Evolutionary conservation across 148 eudicot species (phyloP).

Genomic region (Chenopodium formosanum): DNA sequence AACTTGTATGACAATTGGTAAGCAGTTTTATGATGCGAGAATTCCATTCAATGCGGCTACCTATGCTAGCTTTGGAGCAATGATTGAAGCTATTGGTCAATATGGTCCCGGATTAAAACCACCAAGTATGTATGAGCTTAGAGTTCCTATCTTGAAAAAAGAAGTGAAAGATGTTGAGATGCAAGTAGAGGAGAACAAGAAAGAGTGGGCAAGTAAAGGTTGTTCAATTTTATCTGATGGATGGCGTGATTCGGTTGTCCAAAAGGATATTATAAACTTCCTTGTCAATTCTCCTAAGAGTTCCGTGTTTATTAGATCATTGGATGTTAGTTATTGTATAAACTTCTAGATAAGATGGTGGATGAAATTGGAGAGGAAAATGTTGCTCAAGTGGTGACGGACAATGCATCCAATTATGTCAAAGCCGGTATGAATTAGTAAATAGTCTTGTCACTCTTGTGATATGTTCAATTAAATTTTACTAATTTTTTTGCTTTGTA

Average conservation of each 20-base stretch:
- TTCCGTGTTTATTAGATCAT: constrained; percentile 1
- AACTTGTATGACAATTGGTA: neutral
- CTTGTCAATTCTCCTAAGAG: constrained; percentile 21
- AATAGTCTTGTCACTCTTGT: neutral
- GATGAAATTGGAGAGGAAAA: constrained; percentile 21
- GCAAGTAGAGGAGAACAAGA: neutral
- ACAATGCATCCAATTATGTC: constrained; percentile 19
- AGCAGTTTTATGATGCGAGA: constrained; percentile 14
- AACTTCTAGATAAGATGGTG: constrained; percentile 14
- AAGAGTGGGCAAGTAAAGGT: neutral
- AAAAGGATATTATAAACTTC: constrained; percentile 18
- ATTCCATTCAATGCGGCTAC: constrained; percentile 17
- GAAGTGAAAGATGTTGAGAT: neutral
- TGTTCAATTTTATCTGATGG: constrained; percentile 17
- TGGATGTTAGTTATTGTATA: constrained; percentile 13
- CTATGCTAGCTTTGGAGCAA: neutral
- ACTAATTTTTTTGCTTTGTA: neutral
- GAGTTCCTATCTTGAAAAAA: constrained; percentile 10
- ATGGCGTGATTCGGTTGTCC: constrained; percentile 9
- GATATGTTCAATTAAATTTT: neutral
- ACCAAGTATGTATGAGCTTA: constrained; percentile 16
- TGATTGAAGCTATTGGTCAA: constrained; percentile 6
- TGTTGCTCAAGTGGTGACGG: constrained; percentile 18
- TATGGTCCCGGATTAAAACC: constrained; percentile 15
- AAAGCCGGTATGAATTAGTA: constrained; percentile 7